phyloP scores from a whole-genome alignment of 495 filamentous ascomycete genomes.

The Endocarpon pusillum region DNA sequence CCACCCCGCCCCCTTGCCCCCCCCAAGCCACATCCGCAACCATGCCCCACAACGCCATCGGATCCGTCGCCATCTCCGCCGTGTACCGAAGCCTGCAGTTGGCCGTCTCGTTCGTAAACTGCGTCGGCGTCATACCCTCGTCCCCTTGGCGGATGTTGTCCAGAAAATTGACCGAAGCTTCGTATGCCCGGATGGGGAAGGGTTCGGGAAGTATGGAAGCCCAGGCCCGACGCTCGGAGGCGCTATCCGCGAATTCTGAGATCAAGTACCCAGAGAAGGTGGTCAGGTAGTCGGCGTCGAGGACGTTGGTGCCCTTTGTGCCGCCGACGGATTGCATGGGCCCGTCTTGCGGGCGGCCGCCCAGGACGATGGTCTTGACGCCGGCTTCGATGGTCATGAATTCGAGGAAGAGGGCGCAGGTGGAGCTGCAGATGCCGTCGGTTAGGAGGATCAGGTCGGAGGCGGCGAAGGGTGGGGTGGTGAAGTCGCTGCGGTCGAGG shows the following conservation, averaged over 20 bases:
- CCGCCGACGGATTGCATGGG: conserved; percentile 48
- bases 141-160: conserved; percentile 7
- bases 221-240: not conserved
- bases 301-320: conserved; percentile 31
- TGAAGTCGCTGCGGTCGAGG: conserved; percentile 12
- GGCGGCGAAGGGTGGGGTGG: conserved; percentile 24
- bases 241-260: not conserved
- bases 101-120: conserved; percentile 16
- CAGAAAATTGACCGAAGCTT: conserved; percentile 8
- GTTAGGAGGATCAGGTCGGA: conserved; percentile 34
- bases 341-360: conserved; percentile 36
- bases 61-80: conserved; percentile 7
- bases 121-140: conserved; percentile 7
- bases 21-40: conserved; percentile 11
- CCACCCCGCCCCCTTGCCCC: not conserved
- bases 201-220: not conserved
- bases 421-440: conserved; percentile 48
- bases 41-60: conserved; percentile 7
- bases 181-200: not conserved
- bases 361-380: conserved; percentile 42
- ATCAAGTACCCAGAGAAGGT: not conserved
- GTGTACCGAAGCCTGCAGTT: conserved; percentile 18
- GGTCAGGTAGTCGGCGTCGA: too few relatives aligned
- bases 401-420: conserved; percentile 42
- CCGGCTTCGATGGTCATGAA: conserved; percentile 36